These are phyloP conservation scores for Endothia cerciana DNA, from an alignment of 2,329 filamentous ascomycete genomes.

Conservation along the genomic window DNA sequence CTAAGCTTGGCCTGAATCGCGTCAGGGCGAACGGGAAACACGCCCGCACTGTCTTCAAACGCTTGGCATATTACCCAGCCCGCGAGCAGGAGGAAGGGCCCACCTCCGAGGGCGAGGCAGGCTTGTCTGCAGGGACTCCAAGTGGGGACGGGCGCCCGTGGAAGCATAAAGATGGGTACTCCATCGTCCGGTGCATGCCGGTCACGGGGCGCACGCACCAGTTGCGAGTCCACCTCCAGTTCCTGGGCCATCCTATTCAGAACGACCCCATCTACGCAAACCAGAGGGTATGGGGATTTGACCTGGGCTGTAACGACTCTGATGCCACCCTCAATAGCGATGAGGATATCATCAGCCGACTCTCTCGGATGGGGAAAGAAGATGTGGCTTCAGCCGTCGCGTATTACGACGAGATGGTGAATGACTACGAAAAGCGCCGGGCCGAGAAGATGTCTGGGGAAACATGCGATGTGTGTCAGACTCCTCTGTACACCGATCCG, in stretches of 20 bases:
- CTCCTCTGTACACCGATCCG: conserved; percentile 90
- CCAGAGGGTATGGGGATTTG: conserved; percentile 83
- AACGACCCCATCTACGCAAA: conserved; percentile 99
- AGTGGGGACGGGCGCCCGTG: conserved; percentile 42
- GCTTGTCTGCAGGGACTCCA: conserved; percentile 22
- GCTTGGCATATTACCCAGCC: conserved; percentile 86
- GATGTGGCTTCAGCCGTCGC: conserved; percentile 89
- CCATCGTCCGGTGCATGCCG: conserved; percentile 90
- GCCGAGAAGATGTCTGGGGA: conserved; percentile 93
- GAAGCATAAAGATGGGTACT: conserved; percentile 76
- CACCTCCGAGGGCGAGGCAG: conserved; percentile 32
- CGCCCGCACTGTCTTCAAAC: conserved; percentile 88
- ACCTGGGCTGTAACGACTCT: conserved; percentile 69
- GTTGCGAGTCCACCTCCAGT: conserved; percentile 91
- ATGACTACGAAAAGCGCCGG: conserved; percentile 85
- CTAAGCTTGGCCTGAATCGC: conserved; percentile 90
- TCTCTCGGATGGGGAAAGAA: conserved; percentile 90
- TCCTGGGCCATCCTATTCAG: conserved; percentile 89
- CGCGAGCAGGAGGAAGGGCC: conserved; percentile 26
- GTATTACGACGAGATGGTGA: conserved; percentile 93
- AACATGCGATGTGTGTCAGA: conserved; percentile 79
- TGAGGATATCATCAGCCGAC: conserved; percentile 83
- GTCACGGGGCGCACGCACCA: conserved; percentile 95
- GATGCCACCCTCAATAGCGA: conserved; percentile 75
- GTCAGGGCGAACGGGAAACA: conserved; percentile 92